Evolutionary conservation across 371 early-diverging fungal genomes (phyloP).

Genomic region (Mucor plumbeus): DNA sequence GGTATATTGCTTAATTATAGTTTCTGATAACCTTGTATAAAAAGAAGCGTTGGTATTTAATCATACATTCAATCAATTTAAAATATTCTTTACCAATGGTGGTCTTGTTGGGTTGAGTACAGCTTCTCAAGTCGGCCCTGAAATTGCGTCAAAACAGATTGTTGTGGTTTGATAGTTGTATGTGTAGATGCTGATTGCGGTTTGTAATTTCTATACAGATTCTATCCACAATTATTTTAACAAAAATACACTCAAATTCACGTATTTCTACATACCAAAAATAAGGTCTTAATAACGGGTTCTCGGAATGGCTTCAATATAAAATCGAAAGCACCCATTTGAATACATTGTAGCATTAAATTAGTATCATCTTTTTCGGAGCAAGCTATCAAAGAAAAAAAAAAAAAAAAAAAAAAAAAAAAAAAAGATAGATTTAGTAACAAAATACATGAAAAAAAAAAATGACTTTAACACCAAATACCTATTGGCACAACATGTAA

Average conservation of each 20-base stretch:
- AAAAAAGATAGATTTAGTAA: too few species aligned
- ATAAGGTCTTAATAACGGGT: constrained; percentile 54
- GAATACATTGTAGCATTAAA: constrained; percentile 48
- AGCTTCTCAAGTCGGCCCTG: constrained; percentile 24
- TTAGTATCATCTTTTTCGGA: constrained; percentile 38
- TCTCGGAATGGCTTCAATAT: constrained; percentile 56
- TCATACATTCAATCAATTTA: too few species aligned
- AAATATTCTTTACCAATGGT: background rate
- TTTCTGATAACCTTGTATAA: constrained; percentile 29
- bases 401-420: background rate
- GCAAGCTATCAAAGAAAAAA: constrained; percentile 33
- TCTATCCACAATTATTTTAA: background rate
- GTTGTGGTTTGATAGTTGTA: background rate
- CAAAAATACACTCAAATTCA: background rate
- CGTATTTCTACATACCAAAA: constrained; percentile 47
- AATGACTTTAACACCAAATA: background rate
- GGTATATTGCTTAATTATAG: constrained; percentile 37
- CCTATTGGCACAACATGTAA: constrained; percentile 5
- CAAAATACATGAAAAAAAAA: constrained; percentile 12
- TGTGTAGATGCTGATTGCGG: constrained; percentile 16
- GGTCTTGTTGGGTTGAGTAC: background rate
- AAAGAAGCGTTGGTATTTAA: background rate
- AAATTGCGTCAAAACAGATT: constrained; percentile 20
- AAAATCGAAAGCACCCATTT: constrained; percentile 59
- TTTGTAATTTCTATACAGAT: constrained; percentile 4